Conservation (phyloP, 768 basidiomycete species). For the Boletus subparvulus region DNA sequence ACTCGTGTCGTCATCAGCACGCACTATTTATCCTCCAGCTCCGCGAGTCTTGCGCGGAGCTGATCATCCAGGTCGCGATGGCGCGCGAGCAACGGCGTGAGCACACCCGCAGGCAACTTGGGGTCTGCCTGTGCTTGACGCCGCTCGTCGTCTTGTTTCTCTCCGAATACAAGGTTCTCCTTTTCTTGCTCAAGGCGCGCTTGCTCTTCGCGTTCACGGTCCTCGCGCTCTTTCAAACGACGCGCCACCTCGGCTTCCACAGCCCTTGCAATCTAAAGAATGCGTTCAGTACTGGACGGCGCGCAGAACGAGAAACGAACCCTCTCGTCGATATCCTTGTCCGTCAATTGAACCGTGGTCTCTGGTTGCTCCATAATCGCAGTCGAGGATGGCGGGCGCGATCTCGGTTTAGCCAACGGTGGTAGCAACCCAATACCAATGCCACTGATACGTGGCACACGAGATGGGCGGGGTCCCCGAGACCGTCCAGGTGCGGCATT, state of each 20-base stretch:
- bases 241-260: constrained; percentile 75
- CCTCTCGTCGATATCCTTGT: constrained; percentile 74
- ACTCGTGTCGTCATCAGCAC: constrained; percentile 28
- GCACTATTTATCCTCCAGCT: constrained; percentile 73
- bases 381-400: constrained; percentile 18
- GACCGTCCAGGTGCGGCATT: constrained; percentile 14
- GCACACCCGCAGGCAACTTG: constrained; percentile 38
- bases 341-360: constrained; percentile 40
- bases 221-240: constrained; percentile 51
- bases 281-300: neutral
- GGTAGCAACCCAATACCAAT: constrained; percentile 29
- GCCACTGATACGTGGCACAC: constrained; percentile 33
- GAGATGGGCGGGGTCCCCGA: constrained; percentile 31
- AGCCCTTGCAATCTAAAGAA: constrained; percentile 60
- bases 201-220: constrained; percentile 34
- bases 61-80: constrained; percentile 71
- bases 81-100: constrained; percentile 61
- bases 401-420: constrained; percentile 18
- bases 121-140: constrained; percentile 8
- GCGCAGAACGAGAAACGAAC: constrained; percentile 34
- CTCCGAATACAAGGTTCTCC: constrained; percentile 22
- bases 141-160: constrained; percentile 15
- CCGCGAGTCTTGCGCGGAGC: constrained; percentile 59
- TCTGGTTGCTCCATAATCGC: constrained; percentile 19
- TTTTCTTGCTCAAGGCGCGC: constrained; percentile 23